Base-by-base conservation (phyloP, 1,139 yeast species). In the Blastobotrys aristatus region DNA sequence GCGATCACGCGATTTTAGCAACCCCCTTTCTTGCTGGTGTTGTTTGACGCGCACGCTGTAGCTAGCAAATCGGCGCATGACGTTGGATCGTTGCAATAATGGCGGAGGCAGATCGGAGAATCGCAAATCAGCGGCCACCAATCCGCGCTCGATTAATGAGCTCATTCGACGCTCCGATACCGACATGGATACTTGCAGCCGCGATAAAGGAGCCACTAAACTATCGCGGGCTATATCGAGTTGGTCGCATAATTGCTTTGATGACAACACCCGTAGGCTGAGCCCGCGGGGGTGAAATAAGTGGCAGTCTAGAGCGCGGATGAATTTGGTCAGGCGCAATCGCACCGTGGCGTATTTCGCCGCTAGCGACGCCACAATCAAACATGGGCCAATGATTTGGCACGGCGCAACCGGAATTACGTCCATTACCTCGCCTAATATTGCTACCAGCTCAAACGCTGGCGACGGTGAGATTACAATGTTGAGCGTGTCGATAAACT, bases 241-340 rank as follows among this genome's bases (percentile, higher is more conserved):
- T 7, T 10, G 8, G 3, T 3, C 4, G 14, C 11, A 3, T 3
- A 40, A 17, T 8, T 18, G 8, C 17, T 30, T 40, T 13, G 43
- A 16, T 13, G 26, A 18, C 14, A 44, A 2, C 14, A 44, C 21
- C 21, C 24, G 16, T n/a, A 32, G 27, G 22, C 32, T 39, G 27
- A 44, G 24, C 4, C 47, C 47, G 24, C 47, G 13, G 10, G 47
- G 47, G n/a, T 31, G 20, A 22, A 44, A 44, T 10, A 38, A 17
- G 29, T 32, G 34, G 22, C 14, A 20, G 21, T 44, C 38, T 10
- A 22, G 30, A 13, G n/a, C 14, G 13, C 29, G 17, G 17, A 40
- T 20, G 29, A 40, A 40, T 34, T 22, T 32, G 10, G 13, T 18
- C 14, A 34, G 21, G 14, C 39, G 13, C 3, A 22, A 21, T n/a